These are phyloP conservation scores for Gossypium thurberi DNA, from an alignment of 345 rosid species.

Conservation along the genomic window DNA sequence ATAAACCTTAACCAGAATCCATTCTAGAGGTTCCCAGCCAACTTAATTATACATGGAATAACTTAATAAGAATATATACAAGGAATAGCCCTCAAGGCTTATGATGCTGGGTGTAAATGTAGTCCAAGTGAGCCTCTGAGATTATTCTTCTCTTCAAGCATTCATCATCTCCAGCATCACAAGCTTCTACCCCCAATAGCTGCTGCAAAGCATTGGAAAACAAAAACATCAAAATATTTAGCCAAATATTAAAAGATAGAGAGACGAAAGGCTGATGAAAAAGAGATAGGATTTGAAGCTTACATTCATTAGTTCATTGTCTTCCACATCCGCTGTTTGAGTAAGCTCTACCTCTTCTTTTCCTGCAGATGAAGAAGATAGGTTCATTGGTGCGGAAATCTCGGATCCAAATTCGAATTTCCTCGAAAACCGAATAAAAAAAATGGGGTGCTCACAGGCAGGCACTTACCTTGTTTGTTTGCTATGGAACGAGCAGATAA, in stretches of 20 bases:
- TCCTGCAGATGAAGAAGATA: constrained; percentile 20
- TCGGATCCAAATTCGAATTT: too few relatives aligned
- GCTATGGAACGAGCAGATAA: constrained; percentile 29
- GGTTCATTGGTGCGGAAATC: too few relatives aligned
- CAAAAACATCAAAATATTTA: background rate
- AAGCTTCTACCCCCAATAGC: constrained; percentile 48
- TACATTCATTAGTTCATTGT: constrained; percentile 26
- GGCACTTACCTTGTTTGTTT: constrained; percentile 20
- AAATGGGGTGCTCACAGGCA: too few relatives aligned
- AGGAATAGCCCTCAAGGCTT: constrained; percentile 31
- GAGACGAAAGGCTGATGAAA: constrained; percentile 5
- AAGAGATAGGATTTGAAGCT: background rate
- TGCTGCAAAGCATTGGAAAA: constrained; percentile 16
- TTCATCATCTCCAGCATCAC: constrained; percentile 51
- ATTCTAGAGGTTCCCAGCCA: background rate
- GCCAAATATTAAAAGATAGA: background rate
- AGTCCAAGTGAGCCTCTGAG: constrained; percentile 80
- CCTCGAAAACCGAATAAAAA: too few relatives aligned
- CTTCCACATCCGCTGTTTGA: constrained; percentile 18
- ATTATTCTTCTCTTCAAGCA: constrained; percentile 52
- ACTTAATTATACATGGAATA: background rate
- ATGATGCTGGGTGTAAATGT: constrained; percentile 76
- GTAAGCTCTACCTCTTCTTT: constrained; percentile 25
- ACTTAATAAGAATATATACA: background rate
- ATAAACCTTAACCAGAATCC: background rate